Evolutionary conservation across 2,329 filamentous ascomycete species (phyloP), one percentile per base, ranked within the genome.

Genomic region (Fusarium tanahbumbuense): DNA sequence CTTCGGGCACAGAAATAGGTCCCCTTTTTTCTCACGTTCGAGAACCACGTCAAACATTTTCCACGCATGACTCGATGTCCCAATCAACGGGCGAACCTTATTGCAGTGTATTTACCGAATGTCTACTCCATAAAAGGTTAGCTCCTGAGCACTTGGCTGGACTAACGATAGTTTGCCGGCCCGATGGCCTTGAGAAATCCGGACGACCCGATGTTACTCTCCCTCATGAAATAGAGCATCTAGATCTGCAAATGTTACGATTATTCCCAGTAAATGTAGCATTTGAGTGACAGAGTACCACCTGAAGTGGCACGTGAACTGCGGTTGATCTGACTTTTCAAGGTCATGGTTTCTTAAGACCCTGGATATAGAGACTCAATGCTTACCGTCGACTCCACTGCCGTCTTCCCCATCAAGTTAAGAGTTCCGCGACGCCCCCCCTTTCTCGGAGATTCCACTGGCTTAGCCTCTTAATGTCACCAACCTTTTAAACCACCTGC

Each of bases 371-470:
- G 1, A 22, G n/a, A 37, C 34, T 11, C 22, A 18, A 25, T 40
- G 13, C 13, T 27, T 27, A 13, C 13, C 12, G 6, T 11, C n/a
- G 30, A 49, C 46, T 53, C 64, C 65, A 64, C 65, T 58, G 28
- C 48, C 52, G n/a, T 56, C 46, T 16, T 34, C 60, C 44, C 7
- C 34, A 60, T 60, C 22, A 12, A 53, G 59, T 27, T 42, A 60
- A 49, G 34, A 59, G 28, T 6, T 6, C 34, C 34, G 34, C 18
- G 34, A 37, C 34, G 34, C 23, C 56, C 50, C 46, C 27, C 53
- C n/a, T 20, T 22, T 54, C 16, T 57, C 66, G 66, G 66, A 55
- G 53, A 41, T 62, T 60, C 58, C 53, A 47, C 30, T 22, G 23
- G 18, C 41, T 25, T 32, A 30, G 18, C 20, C 22, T 25, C 4